Percentiles rank a stretch among this genome's conserved stretches.
These are phyloP conservation scores for Cladosporium sphaerospermum DNA, from an alignment of 2,329 filamentous ascomycete species.

Conservation along the genomic window DNA sequence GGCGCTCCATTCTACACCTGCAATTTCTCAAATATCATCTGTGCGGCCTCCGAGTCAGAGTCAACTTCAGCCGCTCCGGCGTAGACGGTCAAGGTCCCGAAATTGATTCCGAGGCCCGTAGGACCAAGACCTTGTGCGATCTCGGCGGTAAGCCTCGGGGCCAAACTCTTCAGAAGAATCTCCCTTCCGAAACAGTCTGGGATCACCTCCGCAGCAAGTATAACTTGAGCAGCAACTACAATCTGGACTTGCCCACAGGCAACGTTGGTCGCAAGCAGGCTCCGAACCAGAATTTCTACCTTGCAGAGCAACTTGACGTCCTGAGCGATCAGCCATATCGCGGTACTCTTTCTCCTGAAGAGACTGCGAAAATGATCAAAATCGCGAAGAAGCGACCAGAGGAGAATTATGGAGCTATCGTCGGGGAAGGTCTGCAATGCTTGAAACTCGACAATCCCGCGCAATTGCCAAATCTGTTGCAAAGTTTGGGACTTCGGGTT, in stretches of 20 bases:
- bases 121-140: conserved; percentile 2
- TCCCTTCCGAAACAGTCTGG: neutral
- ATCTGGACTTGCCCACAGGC: neutral
- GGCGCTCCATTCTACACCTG: neutral
- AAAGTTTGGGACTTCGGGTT: neutral
- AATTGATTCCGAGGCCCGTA: neutral
- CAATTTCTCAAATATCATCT: neutral
- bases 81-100: neutral
- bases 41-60: neutral
- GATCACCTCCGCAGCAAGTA: neutral
- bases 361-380: neutral
- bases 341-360: neutral
- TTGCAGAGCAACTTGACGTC: neutral
- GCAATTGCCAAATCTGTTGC: neutral
- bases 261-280: conserved; percentile 8
- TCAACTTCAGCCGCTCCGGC: conserved; percentile 10
- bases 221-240: neutral
- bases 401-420: neutral
- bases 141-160: neutral
- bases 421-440: neutral
- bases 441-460: neutral
- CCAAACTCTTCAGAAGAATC: neutral
- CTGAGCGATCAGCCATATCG: conserved; percentile 4
- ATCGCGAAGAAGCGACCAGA: neutral
- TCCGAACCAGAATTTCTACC: conserved; percentile 4